A percentile compares a stretch with the other conserved stretches of the same genome.
These are phyloP conservation scores for Plantago ovata DNA, from an alignment of 257 asterid genomes.

Conservation along the genomic window DNA sequence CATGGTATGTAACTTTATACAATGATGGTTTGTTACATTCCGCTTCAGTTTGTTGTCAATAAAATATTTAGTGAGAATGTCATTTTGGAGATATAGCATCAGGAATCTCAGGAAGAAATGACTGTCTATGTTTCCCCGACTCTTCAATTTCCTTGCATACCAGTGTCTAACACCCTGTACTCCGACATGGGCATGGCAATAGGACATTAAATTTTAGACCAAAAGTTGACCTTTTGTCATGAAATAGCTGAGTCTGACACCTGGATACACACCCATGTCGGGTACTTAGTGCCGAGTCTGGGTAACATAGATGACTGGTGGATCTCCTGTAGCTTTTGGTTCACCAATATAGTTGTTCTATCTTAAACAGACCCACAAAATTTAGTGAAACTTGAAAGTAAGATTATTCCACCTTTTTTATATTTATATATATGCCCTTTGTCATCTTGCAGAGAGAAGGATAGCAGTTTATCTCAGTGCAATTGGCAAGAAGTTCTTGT, in stretches of 20 bases:
- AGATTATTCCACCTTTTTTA: background rate
- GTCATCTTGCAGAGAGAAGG: slow-evolving; percentile 71
- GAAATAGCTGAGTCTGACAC: too few relatives aligned
- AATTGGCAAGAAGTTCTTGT: slow-evolving; percentile 75
- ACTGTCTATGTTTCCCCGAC: too few relatives aligned
- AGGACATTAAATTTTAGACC: too few relatives aligned
- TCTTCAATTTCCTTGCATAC: too few relatives aligned
- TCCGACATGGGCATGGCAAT: too few relatives aligned
- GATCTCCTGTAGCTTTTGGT: background rate
- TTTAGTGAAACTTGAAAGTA: too few relatives aligned
- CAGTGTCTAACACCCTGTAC: too few relatives aligned
- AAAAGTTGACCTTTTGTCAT: too few relatives aligned
- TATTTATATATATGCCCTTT: slow-evolving; percentile 13
- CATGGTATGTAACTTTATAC: slow-evolving; percentile 55
- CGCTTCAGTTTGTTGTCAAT: slow-evolving; percentile 22
- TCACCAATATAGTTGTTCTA: slow-evolving; percentile 12
- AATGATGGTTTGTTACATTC: slow-evolving; percentile 18
- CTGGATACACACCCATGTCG: too few relatives aligned
- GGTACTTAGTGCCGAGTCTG: too few relatives aligned
- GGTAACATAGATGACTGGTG: too few relatives aligned
- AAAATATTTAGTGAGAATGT: slow-evolving; percentile 17
- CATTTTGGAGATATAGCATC: background rate
- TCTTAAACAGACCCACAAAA: background rate
- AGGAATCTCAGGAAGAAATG: slow-evolving; percentile 10
- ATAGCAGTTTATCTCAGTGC: slow-evolving; percentile 88